Evolutionary conservation across 2,329 filamentous ascomycete genomes (phyloP), one percentile per base, ranked within the genome.

Genomic region (Alternaria solani): DNA sequence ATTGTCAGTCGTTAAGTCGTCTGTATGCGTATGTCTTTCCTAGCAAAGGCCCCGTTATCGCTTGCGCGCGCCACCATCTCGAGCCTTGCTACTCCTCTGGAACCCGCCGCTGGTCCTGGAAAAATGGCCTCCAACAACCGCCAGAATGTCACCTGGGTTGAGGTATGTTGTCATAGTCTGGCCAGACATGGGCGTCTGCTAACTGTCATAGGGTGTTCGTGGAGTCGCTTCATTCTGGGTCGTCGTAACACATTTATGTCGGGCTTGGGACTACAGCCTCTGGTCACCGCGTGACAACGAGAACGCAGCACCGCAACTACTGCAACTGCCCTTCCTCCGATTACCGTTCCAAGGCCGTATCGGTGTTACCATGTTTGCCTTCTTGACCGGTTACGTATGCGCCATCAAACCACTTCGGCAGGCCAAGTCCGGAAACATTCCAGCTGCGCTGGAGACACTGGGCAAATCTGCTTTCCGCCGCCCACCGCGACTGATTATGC

Each of bases 301-400:
- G 61, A 74, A 82, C 47, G 76, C 69, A 4, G 52, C 78, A 1
- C 81, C 83, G 9, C 79, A 82, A 55, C 58, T 85, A 28, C 77
- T 85, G 34, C 84, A 86, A 69, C 75, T 81, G 51, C 83, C 84
- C 5, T 80, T 85, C 61, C 70, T 86, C n/a, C 84, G 84, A n/a
- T 77, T 86, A n/a, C 82, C 83, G 30, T 84, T 80, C 77, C 84
- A 86, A 69, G 84, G 84, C 44, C 81, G 83, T 23, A 81, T 85
- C 30, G 84, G 84, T 43, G 84, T 86, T 34, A 84, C 84, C 59
- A 85, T 86, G 71, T 86, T 86, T 65, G 83, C 83, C 51, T 85
- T 86, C 64, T 75, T 86, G 54, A 86, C 84, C 1, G 84, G 84
- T 58, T 86, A 85, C 63, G 84, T 86, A 23, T 86, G 84, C 70